Evolutionary conservation across 768 basidiomycete genomes (phyloP), one percentile per base, ranked within the genome.

Genomic region (Mycena kentingensis): DNA sequence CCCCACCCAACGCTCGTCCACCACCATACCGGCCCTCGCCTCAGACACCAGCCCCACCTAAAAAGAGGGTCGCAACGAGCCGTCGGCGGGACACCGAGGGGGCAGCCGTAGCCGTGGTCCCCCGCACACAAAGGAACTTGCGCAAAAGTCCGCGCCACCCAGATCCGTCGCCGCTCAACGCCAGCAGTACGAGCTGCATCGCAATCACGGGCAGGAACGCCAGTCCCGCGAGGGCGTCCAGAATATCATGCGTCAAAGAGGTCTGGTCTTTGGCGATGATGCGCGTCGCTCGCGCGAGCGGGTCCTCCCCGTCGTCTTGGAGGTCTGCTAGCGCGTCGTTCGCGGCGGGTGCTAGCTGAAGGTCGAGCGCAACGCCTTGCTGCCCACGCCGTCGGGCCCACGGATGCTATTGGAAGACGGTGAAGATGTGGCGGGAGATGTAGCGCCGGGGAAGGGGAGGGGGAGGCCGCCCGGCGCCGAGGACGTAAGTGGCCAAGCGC

Each of bases 11-110:
- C 55, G 11, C 75, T 65, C 57, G 80, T 81, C 41, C 79, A 67
- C 80, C 79, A 81, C 79, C 79, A 81, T 11, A 80, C 73, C 2
- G 79, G 79, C 70, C 69, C 44, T 72, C 72, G 11, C 70, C 67
- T 77, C 79, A 80, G 13, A 70, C 63, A 24, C 71, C 69, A 22
- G 73, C 76, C n/a, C 77, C 77, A 18, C 75, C 69, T 56, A 67
- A 67, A n/a, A 58, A 42, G 2, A 58, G 52, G 1, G 44, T 49
- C 1, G 44, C 38, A 13, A 54, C 31, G 2, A 65, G 63, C 19
- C 68, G 47, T 7, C 68, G 61, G 0, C 69, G 32, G 57, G 64
- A 64, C 44, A 48, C 61, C 38, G 66, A 29, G 36, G 55, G 28
- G 18, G 65, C 64, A 51, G 55, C 60, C 38, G 52, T 52, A 2